Evolutionary conservation across 2,329 filamentous ascomycete species (phyloP).

Genomic region (Teratosphaeria epicoccoides): DNA sequence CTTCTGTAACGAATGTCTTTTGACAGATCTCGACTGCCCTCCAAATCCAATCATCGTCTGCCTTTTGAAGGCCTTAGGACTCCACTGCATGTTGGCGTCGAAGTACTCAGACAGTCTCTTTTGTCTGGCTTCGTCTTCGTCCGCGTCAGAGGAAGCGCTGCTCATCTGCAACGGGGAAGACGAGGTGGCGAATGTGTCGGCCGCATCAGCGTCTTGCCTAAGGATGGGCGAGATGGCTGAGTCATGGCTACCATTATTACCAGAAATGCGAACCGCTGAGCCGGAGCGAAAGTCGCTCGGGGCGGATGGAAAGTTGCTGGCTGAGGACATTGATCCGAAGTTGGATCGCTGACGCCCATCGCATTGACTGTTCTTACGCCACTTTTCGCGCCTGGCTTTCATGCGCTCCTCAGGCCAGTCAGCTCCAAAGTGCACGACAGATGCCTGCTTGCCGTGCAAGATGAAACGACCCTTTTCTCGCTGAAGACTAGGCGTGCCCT

Average conservation of each 20-base stretch:
- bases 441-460: conserved; percentile 95
- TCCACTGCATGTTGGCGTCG: conserved; percentile 4
- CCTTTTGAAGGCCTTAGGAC: conserved; percentile 5
- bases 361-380: conserved; percentile 4
- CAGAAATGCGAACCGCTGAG: background rate
- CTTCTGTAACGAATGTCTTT: background rate
- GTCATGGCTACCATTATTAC: conserved; percentile 8
- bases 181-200: conserved; percentile 12
- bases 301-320: background rate
- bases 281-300: background rate
- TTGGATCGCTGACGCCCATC: background rate
- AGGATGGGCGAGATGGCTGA: conserved; percentile 12
- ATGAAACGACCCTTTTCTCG: conserved; percentile 84
- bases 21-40: background rate
- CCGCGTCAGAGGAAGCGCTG: background rate
- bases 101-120: background rate
- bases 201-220: conserved; percentile 18
- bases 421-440: conserved; percentile 90
- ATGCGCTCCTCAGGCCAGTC: conserved; percentile 58
- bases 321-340: background rate
- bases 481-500: conserved; percentile 56
- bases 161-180: background rate
- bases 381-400: conserved; percentile 22
- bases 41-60: conserved; percentile 11
- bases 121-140: background rate